Evolutionary conservation across 208 protist species (phyloP).

Genomic region (Acanthamoeba triangularis): DNA sequence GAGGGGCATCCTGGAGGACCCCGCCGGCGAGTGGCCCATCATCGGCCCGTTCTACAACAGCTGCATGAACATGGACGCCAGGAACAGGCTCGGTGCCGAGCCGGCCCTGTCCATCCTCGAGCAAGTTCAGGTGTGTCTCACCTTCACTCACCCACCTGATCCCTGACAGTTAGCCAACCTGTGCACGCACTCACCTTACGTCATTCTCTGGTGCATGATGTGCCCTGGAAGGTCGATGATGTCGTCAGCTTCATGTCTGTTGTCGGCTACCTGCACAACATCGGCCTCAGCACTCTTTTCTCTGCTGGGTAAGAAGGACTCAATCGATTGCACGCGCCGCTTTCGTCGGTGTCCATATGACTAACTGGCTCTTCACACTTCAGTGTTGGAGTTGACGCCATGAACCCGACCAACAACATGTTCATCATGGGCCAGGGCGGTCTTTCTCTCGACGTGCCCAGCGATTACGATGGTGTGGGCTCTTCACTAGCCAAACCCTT

Average conservation of each 20-base stretch:
- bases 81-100: not conserved
- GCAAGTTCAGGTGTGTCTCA: not conserved
- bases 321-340: not conserved
- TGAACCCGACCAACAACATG: constrained; percentile 38
- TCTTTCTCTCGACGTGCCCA: constrained; percentile 38
- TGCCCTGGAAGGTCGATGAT: not conserved
- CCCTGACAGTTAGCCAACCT: not conserved
- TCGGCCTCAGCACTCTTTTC: constrained; percentile 17
- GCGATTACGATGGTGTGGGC: constrained; percentile 5
- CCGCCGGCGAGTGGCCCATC: constrained; percentile 39
- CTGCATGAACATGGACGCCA: constrained; percentile 43
- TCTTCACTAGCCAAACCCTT: not conserved
- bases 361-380: not conserved
- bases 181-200: too few species aligned
- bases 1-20: constrained; percentile 31
- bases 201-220: too few species aligned
- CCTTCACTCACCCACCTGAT: not conserved
- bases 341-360: not conserved
- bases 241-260: not conserved
- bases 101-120: not conserved
- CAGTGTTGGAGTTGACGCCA: constrained; percentile 27
- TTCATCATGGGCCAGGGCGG: constrained; percentile 26
- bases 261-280: constrained; percentile 11
- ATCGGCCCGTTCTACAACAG: constrained; percentile 55
- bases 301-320: not conserved